Conservation (phyloP, 2,329 filamentous ascomycete genomes). For the Myriangium duriaei region DNA sequence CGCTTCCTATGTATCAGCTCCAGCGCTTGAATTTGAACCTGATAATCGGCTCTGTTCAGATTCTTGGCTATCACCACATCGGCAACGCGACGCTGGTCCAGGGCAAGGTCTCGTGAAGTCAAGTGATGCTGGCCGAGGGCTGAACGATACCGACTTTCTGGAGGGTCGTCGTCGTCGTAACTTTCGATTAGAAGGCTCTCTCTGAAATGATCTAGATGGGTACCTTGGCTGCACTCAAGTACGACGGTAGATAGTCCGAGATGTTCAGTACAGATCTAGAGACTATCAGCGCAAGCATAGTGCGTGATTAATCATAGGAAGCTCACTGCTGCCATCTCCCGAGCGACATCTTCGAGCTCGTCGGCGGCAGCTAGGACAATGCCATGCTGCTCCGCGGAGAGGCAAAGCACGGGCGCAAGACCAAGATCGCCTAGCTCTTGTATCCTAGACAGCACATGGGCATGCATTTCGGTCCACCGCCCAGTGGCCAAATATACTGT, state of each 20-base stretch:
- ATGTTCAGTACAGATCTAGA: constrained; percentile 36
- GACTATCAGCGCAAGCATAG: constrained; percentile 10
- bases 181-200: constrained; percentile 48
- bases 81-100: constrained; percentile 49
- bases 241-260: constrained; percentile 62
- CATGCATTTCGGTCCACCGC: constrained; percentile 5
- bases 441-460: constrained; percentile 45
- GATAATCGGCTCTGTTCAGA: constrained; percentile 58
- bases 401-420: constrained; percentile 69
- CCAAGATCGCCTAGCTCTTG: constrained; percentile 77
- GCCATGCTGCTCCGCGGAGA: constrained; percentile 75
- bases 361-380: constrained; percentile 62
- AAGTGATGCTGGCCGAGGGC: constrained; percentile 13
- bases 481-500: too few relatives aligned
- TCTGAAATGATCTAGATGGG: constrained; percentile 70
- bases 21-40: constrained; percentile 69
- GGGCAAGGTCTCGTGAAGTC: constrained; percentile 8
- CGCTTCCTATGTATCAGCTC: constrained; percentile 68
- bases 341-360: constrained; percentile 53
- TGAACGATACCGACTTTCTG: constrained; percentile 11
- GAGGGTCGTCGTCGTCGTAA: constrained; percentile 14
- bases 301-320: too few relatives aligned
- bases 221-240: constrained; percentile 59
- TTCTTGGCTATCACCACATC: constrained; percentile 75
- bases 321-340: constrained; percentile 58